Evolutionary conservation across 495 filamentous ascomycete genomes (phyloP).

Genomic region (Penicillium subrubescens): DNA sequence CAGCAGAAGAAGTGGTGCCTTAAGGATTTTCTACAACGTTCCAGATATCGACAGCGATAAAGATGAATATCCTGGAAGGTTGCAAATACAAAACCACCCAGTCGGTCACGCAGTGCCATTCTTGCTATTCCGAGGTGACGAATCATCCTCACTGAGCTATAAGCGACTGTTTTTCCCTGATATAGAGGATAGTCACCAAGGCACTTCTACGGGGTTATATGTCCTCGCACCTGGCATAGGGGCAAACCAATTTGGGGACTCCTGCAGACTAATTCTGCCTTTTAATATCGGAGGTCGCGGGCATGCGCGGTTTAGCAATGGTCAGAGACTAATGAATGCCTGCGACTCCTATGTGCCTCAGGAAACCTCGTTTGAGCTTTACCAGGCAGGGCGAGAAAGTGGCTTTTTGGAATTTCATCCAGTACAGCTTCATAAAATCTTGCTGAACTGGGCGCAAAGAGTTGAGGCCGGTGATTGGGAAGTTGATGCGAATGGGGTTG

Average conservation of each 20-base stretch:
- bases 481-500: constrained; percentile 13
- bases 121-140: constrained; percentile 10
- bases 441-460: constrained; percentile 15
- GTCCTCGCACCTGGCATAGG: background rate
- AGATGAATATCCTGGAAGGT: no score
- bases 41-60: no score
- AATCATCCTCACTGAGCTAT: background rate
- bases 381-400: background rate
- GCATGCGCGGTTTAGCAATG: constrained; percentile 12
- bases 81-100: no score
- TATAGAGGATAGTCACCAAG: background rate
- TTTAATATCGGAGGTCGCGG: constrained; percentile 9
- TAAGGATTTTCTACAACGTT: no score
- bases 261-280: constrained; percentile 8
- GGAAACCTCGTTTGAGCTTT: constrained; percentile 1
- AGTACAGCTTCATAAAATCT: constrained; percentile 13
- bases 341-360: background rate
- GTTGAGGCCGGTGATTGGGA: constrained; percentile 22
- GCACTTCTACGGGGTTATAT: constrained; percentile 10
- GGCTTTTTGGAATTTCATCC: constrained; percentile 1
- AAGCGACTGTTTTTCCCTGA: constrained; percentile 7
- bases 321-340: background rate
- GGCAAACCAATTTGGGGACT: background rate
- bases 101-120: background rate
- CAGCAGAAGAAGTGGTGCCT: no score